These are phyloP conservation scores for Lentinula raphanica DNA, from an alignment of 768 basidiomycete genomes.

Conservation along the genomic window DNA sequence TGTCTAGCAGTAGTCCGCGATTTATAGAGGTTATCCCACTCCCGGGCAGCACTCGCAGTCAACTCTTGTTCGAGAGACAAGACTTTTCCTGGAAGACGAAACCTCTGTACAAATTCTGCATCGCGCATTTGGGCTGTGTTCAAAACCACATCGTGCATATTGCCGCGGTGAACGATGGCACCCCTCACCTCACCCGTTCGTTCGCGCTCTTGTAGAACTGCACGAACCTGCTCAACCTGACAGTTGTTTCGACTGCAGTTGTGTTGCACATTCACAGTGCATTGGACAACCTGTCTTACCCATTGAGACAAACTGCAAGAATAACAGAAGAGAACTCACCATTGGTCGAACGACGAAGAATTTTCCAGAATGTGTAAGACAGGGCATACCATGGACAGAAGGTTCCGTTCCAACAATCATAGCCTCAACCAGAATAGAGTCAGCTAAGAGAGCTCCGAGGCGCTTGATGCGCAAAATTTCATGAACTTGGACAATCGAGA, in stretches of 20 bases:
- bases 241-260: not conserved
- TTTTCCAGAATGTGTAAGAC: not conserved
- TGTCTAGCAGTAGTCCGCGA: no score
- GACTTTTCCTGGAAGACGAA: not conserved
- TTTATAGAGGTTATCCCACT: not conserved
- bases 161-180: not conserved
- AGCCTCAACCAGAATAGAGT: not conserved
- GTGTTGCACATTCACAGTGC: not conserved
- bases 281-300: not conserved
- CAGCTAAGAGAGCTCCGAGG: not conserved
- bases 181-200: not conserved
- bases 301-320: no score
- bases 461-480: not conserved
- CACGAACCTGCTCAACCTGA: not conserved
- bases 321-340: not conserved
- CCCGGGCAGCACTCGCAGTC: not conserved
- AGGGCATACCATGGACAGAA: not conserved
- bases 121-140: slow-evolving; percentile 3
- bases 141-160: not conserved
- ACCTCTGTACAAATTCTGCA: not conserved
- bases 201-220: not conserved
- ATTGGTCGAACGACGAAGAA: not conserved
- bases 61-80: not conserved
- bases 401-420: not conserved
- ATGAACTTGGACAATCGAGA: not conserved